Evolutionary conservation across 139 green algal genomes (phyloP), one percentile per base, ranked within the genome.

Genomic region (Edaphochlamys debaryana): DNA sequence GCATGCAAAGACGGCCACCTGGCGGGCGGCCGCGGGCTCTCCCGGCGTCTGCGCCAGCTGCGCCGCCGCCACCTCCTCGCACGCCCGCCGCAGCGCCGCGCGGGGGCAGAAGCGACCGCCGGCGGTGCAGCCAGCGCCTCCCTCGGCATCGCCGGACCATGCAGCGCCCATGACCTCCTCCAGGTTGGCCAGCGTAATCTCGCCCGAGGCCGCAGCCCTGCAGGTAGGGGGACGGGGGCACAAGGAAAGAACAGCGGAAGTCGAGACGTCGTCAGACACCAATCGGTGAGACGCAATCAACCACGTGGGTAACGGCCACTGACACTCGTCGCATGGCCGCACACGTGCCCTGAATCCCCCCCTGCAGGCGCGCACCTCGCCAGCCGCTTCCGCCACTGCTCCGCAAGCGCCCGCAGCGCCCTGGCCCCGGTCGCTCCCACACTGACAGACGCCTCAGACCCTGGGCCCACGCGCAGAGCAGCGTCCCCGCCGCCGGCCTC

Each of bases 161-260:
- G 38, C 72, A 3, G 72, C 52, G 30, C 13, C 72, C 72, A 79
- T 52, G 52, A 79, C 54, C 72, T 56, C 72, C 36, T 29, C 25
- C 72, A 79, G 23, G 45, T 79, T 79, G 70, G 34, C 70, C 45
- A n/a, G 8, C 1, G 17, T 17, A n/a, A 79, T 6, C 32, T n/a
- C 19, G n/a, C 50, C 32, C 17, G 4, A 37, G n/a, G 30, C 50
- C 42, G 70, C 70, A 20, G 45, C n/a, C 17, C 50, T 66, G 70
- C 19, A 69, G 32, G 32, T 20, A 40, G n/a, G 4, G 62, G 62
- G 6, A 69, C 6, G n/a, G n/a, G n/a, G n/a, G n/a, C n/a, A n/a
- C n/a, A n/a, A n/a, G n/a, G n/a, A n/a, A n/a, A n/a, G n/a, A n/a
- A 3, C n/a, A 32, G 7, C 19, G 17, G 3, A 6, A 17, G 50